phyloP scores from a whole-genome alignment of 768 basidiomycete genomes.

The Mycena rosella region DNA sequence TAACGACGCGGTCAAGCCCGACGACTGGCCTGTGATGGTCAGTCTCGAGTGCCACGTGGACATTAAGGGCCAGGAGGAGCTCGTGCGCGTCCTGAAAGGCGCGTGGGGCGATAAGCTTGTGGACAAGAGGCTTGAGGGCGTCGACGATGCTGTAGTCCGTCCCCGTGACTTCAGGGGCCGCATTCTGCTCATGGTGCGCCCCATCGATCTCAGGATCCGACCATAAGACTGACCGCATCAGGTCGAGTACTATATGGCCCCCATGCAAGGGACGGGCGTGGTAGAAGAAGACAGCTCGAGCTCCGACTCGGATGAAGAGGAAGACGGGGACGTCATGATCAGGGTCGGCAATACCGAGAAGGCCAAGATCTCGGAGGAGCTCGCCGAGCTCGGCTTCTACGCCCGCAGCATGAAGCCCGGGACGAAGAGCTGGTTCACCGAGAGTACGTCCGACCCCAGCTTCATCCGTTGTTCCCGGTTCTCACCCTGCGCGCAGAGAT shows the following conservation, averaged over 20 bases:
- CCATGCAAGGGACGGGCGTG: constrained; percentile 37
- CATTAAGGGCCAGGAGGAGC: constrained; percentile 60
- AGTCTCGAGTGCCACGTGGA: constrained; percentile 75
- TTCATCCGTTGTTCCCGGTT: background rate
- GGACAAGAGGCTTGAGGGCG: constrained; percentile 50
- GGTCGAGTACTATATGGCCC: constrained; percentile 68
- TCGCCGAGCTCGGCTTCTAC: constrained; percentile 70
- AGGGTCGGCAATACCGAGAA: constrained; percentile 37
- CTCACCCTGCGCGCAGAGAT: constrained; percentile 45
- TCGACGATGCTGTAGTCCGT: constrained; percentile 52
- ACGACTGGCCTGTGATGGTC: constrained; percentile 69
- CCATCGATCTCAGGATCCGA: background rate
- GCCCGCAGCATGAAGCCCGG: constrained; percentile 72
- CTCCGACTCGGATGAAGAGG: constrained; percentile 45
- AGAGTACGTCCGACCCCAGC: constrained; percentile 46
- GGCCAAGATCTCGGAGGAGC: constrained; percentile 58
- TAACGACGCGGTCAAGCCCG: constrained; percentile 53
- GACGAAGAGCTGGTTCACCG: constrained; percentile 61
- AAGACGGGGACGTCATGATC: constrained; percentile 39
- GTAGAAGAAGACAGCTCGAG: constrained; percentile 38
- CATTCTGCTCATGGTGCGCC: constrained; percentile 69
- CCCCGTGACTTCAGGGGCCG: constrained; percentile 64
- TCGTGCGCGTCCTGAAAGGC: constrained; percentile 65
- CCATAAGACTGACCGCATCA: constrained; percentile 36
- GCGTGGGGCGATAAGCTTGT: constrained; percentile 68